A percentile compares a stretch with the other conserved stretches of the same genome.
phyloP scores from a whole-genome alignment of 2,329 filamentous ascomycete species.

The Ophiosphaerella korrae region DNA sequence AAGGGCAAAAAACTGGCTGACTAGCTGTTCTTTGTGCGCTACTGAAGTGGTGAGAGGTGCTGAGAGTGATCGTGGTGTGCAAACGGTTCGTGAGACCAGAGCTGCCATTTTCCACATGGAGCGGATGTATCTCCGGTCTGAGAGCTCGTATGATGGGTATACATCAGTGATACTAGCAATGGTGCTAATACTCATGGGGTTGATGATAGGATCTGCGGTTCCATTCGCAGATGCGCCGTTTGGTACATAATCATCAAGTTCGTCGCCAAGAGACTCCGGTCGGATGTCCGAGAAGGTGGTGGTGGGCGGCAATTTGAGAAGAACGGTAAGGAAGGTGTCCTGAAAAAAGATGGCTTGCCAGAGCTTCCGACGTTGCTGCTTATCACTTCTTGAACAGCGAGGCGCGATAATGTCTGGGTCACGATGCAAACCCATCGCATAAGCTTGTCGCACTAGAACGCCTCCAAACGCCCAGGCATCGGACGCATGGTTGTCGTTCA shows the following conservation, averaged over 20 bases:
- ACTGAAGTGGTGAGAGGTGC: constrained; percentile 72
- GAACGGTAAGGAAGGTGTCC: constrained; percentile 79
- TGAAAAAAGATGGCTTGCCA: constrained; percentile 83
- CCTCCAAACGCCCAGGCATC: constrained; percentile 84
- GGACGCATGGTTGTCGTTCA: constrained; percentile 83
- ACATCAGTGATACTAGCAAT: constrained; percentile 50
- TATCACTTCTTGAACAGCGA: constrained; percentile 70
- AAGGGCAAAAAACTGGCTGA: constrained; percentile 71
- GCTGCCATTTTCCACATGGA: constrained; percentile 81
- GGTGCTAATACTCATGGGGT: constrained; percentile 58
- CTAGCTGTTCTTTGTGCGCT: constrained; percentile 70
- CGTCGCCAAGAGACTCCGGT: constrained; percentile 73
- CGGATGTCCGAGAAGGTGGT: constrained; percentile 80
- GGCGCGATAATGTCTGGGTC: constrained; percentile 76
- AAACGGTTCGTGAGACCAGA: constrained; percentile 76
- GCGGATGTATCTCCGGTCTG: constrained; percentile 64
- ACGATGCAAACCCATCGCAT: constrained; percentile 80
- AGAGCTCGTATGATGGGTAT: constrained; percentile 46
- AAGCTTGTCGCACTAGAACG: constrained; percentile 76
- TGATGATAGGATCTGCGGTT: constrained; percentile 49
- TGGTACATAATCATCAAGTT: constrained; percentile 66
- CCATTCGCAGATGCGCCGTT: constrained; percentile 60
- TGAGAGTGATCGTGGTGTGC: constrained; percentile 74
- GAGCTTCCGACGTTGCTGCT: constrained; percentile 77
- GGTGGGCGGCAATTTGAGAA: constrained; percentile 76